Evolutionary conservation across 2,329 filamentous ascomycete genomes (phyloP), one percentile per base, ranked within the genome.

Genomic region (Colletotrichum theobromicola): DNA sequence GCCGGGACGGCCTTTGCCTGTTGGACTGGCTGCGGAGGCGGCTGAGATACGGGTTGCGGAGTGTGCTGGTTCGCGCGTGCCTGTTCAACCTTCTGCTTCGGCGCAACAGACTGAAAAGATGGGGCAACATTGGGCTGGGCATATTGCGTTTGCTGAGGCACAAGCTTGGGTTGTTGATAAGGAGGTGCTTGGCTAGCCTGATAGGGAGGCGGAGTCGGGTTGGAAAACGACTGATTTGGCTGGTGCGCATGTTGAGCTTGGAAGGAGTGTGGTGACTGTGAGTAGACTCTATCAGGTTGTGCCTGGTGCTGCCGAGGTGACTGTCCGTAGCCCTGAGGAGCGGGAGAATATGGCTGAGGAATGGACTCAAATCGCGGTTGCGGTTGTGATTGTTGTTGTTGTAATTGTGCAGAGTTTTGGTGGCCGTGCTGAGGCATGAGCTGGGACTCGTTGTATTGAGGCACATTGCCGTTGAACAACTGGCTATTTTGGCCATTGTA

Each of bases 361-460:
- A 69, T 62, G 4, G 68, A 30, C 7, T 77, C 76, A 55, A 77
- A 77, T 13, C 67, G 80, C 69, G 82, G 83, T 53, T 83, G 83
- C 21, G 42, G 42, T 50, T 50, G 42, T 50, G 42, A 50, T 50
- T 50, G 42, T 37, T 62, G 80, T 67, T 83, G 83, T 57, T 83
- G 83, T 15, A 84, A 78, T 10, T 83, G 80, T 16, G 82, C 81
- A 64, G 84, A 81, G 34, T 74, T 81, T 28, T 82, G 82, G 60
- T 83, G 82, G 28, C 80, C 79, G 55, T 80, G 76, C 37, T 82
- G 82, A 16, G 81, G 72, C 61, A 85, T 77, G 42, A 85, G 76
- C 71, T 84, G 83, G 50, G 81, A 76, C 53, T 83, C 81, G 30
- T 75, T 76, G 61, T 80, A 85, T 46, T 84, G 82, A 35, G 81